phyloP scores from a whole-genome alignment of 1,139 yeast species.

The Candida sp. region DNA sequence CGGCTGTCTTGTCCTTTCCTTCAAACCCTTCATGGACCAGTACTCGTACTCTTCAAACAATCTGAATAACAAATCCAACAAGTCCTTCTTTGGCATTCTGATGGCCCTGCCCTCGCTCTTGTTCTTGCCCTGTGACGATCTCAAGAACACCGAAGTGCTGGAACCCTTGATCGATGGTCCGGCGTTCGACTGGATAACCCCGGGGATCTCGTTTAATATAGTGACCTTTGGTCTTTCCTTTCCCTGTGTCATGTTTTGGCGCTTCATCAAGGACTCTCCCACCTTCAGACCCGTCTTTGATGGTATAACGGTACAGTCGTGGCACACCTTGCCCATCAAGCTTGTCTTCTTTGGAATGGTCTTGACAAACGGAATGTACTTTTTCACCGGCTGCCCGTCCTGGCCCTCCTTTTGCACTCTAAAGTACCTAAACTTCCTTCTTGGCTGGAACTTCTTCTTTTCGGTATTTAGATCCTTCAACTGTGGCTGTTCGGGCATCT shows the following conservation, averaged over 20 bases:
- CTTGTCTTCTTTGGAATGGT: slow-evolving; percentile 89
- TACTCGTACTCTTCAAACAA: slow-evolving; percentile 95
- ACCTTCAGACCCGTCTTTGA: slow-evolving; percentile 75
- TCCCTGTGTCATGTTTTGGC: slow-evolving; percentile 53
- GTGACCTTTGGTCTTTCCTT: slow-evolving; percentile 74
- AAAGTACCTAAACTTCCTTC: slow-evolving; percentile 28
- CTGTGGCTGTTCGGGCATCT: slow-evolving; percentile 53
- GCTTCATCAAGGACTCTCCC: slow-evolving; percentile 43
- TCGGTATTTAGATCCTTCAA: slow-evolving; percentile 34
- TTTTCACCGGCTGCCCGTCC: slow-evolving; percentile 31
- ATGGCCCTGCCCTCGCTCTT: slow-evolving; percentile 86
- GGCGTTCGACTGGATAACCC: slow-evolving; percentile 83
- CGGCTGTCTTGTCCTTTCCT: slow-evolving; percentile 96
- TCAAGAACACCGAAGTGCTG: slow-evolving; percentile 64
- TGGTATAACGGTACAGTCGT: slow-evolving; percentile 91
- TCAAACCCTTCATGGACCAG: slow-evolving; percentile 94
- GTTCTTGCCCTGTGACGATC: slow-evolving; percentile 33
- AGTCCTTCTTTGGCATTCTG: slow-evolving; percentile 92
- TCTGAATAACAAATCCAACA: slow-evolving; percentile 85
- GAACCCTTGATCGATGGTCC: slow-evolving; percentile 81
- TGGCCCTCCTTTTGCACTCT: slow-evolving; percentile 29
- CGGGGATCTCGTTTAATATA: slow-evolving; percentile 81
- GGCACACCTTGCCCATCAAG: slow-evolving; percentile 85
- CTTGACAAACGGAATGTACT: slow-evolving; percentile 72
- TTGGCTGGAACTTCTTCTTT: slow-evolving; percentile 28